A percentile compares a stretch with the other conserved stretches of the same genome.
Conservation (phyloP, 306 rosid species). For the Acacia crassicarpa region DNA sequence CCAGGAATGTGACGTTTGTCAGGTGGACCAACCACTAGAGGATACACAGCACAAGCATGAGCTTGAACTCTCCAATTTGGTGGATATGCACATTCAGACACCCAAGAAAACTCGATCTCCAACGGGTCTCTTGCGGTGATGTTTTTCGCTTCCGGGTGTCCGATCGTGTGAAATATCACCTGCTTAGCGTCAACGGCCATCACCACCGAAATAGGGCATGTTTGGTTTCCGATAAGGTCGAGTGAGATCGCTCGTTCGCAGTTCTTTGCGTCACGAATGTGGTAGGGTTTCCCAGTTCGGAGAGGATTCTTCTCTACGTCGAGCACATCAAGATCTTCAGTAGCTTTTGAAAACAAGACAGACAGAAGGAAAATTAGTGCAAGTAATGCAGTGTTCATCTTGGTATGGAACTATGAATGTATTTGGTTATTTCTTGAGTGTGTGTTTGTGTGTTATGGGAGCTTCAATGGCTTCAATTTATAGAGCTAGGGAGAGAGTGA, state of each 20-base stretch:
- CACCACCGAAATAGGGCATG: not conserved
- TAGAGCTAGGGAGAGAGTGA: not conserved
- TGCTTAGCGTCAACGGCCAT: not conserved
- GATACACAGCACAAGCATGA: not conserved
- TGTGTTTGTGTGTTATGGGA: not conserved
- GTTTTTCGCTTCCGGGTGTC: not conserved
- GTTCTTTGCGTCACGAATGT: not conserved
- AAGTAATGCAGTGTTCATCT: not conserved
- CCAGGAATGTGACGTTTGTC: not conserved
- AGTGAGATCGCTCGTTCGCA: not conserved
- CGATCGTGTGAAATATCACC: not conserved
- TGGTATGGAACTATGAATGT: not conserved
- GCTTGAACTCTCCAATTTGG: not conserved
- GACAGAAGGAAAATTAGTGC: not conserved
- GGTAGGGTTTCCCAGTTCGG: not conserved
- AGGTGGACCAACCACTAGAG: not conserved
- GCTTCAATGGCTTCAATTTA: not conserved
- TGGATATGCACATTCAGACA: not conserved
- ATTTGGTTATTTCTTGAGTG: not conserved
- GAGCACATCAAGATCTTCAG: not conserved
- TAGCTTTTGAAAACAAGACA: not conserved
- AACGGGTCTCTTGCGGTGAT: not conserved
- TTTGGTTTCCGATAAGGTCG: not conserved
- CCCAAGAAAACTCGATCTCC: not conserved
- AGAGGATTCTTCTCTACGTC: not conserved